phyloP scores from a whole-genome alignment of 2,329 filamentous ascomycete species.

The Clonostachys solani region DNA sequence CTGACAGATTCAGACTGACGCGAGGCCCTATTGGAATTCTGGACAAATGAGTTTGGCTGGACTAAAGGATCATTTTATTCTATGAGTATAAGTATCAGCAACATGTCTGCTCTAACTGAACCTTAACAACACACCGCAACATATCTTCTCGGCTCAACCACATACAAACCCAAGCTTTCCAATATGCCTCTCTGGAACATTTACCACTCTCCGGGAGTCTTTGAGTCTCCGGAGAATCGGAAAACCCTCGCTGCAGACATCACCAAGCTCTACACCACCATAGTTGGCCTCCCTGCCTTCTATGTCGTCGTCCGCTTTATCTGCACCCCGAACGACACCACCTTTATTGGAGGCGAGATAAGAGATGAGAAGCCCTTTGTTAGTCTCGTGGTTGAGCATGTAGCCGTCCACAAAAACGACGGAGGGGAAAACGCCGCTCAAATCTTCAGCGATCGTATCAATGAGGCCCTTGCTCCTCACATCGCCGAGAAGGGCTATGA shows the following conservation, averaged over 20 bases:
- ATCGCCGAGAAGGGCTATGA: conserved; percentile 33
- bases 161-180: too few species aligned
- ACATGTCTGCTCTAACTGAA: too few species aligned
- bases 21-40: too few species aligned
- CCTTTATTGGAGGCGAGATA: conserved; percentile 11
- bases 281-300: conserved; percentile 29
- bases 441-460: conserved; percentile 11
- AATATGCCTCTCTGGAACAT: conserved; percentile 37
- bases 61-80: too few species aligned
- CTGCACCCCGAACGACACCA: conserved; percentile 11
- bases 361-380: conserved; percentile 19
- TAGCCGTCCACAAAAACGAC: conserved; percentile 17
- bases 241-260: conserved; percentile 23
- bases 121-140: too few species aligned
- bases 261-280: conserved; percentile 16
- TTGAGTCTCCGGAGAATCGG: conserved; percentile 18
- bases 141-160: too few species aligned
- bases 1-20: too few species aligned
- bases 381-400: conserved; percentile 18
- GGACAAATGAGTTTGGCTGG: too few species aligned
- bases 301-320: conserved; percentile 36
- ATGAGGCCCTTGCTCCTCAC: conserved; percentile 28
- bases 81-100: too few species aligned
- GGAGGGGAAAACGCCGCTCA: conserved; percentile 7
- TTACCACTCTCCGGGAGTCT: conserved; percentile 28